Base-by-base conservation (phyloP, 1,139 yeast genomes). In the Arxiozyma bovina region DNA sequence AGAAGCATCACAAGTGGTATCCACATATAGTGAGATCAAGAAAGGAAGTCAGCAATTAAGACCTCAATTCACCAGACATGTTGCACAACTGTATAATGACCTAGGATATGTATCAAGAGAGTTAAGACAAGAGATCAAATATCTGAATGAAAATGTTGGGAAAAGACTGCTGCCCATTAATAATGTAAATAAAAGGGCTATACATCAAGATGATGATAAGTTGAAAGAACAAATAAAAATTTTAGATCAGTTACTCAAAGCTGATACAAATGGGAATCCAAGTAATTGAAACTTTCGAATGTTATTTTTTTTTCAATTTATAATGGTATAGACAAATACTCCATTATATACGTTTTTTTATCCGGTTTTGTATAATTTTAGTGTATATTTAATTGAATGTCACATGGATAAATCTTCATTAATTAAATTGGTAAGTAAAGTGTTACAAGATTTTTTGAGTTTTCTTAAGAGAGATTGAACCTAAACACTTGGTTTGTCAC, bases 1-100 rank as follows among this genome's bases (percentile, higher is more conserved):
- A 43, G 66, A 68, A 34, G 77, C 77, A 1, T 70, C 78, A 1
- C 66, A 64, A 27, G 72, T 75, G 1, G 70, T 74, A 3, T 71
- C 65, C 44, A 67, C 75, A 4, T 61, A 65, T 46, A 60, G 62
- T 25, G 70, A 67, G 45, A 55, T 68, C 50, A 67, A 67, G 54
- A 59, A 60, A 38, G 70, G 70, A 6, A 63, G 63, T 49, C 60
- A 58, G 15, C 58, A 56, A 11, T 53, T 65, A 51, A 63, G 61
- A 57, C 63, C 68, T 15, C 66, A 62, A 45, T 67, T 68, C 45
- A 61, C 63, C 25, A 60, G 60, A 46, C 68, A 67, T 53, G 65
- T 62, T 0, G 57, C 56, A 22, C 61, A 60, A 21, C 65, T 64
- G 50, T 65, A 66, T 55, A 54, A 55, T 21, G 60, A 59, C 21